Percentiles rank a stretch among this genome's conserved stretches.
phyloP scores from a whole-genome alignment of 805 yeast genomes.

The Scheffersomyces stipitis region DNA sequence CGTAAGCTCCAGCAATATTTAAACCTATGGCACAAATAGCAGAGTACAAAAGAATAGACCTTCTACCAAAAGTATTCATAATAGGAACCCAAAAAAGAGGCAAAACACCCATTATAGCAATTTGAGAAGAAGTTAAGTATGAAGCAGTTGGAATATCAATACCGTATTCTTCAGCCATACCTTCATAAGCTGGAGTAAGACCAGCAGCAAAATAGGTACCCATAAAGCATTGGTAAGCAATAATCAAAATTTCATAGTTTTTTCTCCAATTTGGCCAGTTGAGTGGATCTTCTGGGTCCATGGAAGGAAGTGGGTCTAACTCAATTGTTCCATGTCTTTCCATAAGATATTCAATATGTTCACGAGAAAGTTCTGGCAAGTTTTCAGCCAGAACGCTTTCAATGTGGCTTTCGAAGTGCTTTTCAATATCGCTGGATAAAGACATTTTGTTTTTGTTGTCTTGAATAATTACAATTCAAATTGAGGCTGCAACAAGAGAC shows the following conservation, averaged over 20 bases:
- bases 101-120: constrained; percentile 12
- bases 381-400: background rate
- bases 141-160: constrained; percentile 9
- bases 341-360: constrained; percentile 10
- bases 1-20: constrained; percentile 9
- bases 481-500: no score
- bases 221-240: constrained; percentile 14
- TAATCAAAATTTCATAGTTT: background rate
- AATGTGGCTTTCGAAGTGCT: constrained; percentile 1
- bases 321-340: constrained; percentile 11
- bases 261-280: constrained; percentile 13
- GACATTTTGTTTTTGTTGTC: no score
- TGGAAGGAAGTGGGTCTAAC: constrained; percentile 1
- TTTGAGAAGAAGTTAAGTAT: constrained; percentile 14
- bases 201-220: constrained; percentile 19
- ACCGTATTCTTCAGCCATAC: constrained; percentile 8
- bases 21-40: constrained; percentile 1
- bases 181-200: constrained; percentile 13
- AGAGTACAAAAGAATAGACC: constrained; percentile 8
- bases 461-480: no score
- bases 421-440: constrained; percentile 3
- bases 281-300: constrained; percentile 11
- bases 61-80: constrained; percentile 14
- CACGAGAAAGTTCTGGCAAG: constrained; percentile 4
- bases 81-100: constrained; percentile 17